Base-by-base conservation (phyloP, 1,284 basidiomycete genomes). In the Trichosporon inkin region DNA sequence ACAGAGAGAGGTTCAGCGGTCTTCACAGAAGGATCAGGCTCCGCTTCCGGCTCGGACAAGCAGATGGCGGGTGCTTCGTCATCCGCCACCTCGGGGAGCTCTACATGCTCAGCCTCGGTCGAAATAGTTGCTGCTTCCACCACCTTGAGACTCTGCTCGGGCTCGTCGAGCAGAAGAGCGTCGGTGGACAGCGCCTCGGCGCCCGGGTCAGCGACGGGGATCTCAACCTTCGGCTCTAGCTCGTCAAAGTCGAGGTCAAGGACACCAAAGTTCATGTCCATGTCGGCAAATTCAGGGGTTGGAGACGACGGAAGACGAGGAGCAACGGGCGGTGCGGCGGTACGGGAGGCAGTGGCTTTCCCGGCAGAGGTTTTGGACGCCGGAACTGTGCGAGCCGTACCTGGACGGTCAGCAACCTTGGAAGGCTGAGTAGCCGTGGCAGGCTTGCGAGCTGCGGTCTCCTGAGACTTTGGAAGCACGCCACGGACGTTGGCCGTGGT, bases 221-320 rank as follows among this genome's bases (percentile, higher is more conserved):
- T 22, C 51, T 55, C 38, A 3, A 19, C n/a, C 17, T 55, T 32
- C 14, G 38, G 38, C 40, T 35, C 19, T 13, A 55, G 13, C 36
- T 59, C 54, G 22, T 55, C 49, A 32, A 53, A 17, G 32, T 59
- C 58, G 36, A 64, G 47, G 47, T 62, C 63, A 14, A 64, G 54
- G 22, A 55, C 55, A 17, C 59, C 57, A 47, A 58, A 39, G 41
- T 62, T 37, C 55, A 52, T 10, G 20, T 34, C 52, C 37, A 49
- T 5, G 28, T 41, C 44, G n/a, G 53, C 47, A 28, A 58, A 36
- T 6, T 24, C 44, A n/a, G 28, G 49, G 10, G 28, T 37, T 5
- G 61, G 61, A 11, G 56, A 57, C 17, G 39, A 55, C 2, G 38
- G 28, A n/a, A 22, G 10, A 16, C 14, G 8, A 32, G 36, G n/a